Evolutionary conservation across 768 basidiomycete species (phyloP).

Genomic region (Tulasnella sp.): DNA sequence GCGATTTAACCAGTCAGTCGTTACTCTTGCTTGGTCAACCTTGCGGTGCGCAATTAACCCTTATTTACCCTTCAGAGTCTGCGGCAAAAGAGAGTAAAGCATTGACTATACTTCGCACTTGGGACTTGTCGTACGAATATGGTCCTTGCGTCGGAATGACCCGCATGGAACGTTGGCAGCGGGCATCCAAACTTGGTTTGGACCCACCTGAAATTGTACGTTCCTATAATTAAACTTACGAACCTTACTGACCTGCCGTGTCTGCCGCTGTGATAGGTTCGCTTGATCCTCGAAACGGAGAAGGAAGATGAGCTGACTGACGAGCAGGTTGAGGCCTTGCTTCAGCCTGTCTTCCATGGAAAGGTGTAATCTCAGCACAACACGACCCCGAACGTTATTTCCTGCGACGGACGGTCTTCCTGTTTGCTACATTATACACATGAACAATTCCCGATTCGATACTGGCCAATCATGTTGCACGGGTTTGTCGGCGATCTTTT

Average conservation of each 20-base stretch:
- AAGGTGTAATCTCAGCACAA: conserved; percentile 27
- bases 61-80: conserved; percentile 16
- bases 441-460: not conserved
- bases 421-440: not conserved
- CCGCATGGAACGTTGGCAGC: conserved; percentile 36
- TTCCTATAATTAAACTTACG: not conserved
- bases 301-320: conserved; percentile 40
- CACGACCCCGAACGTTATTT: not conserved
- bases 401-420: not conserved
- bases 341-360: conserved; percentile 54
- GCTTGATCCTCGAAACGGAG: conserved; percentile 63
- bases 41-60: not conserved
- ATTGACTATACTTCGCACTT: conserved; percentile 22
- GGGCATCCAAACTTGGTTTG: conserved; percentile 37
- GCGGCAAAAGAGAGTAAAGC: conserved; percentile 20
- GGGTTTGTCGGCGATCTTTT: not conserved
- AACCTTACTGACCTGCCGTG: not conserved
- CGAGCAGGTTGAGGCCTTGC: conserved; percentile 43
- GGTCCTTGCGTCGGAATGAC: conserved; percentile 28
- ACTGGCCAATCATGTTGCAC: not conserved
- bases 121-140: conserved; percentile 27
- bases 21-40: not conserved
- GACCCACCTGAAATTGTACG: conserved; percentile 36
- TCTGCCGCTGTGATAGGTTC: conserved; percentile 43
- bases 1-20: conserved; percentile 3